Evolutionary conservation across 345 rosid species (phyloP), one percentile per base, ranked within the genome.

Genomic region (Clausena lansium): DNA sequence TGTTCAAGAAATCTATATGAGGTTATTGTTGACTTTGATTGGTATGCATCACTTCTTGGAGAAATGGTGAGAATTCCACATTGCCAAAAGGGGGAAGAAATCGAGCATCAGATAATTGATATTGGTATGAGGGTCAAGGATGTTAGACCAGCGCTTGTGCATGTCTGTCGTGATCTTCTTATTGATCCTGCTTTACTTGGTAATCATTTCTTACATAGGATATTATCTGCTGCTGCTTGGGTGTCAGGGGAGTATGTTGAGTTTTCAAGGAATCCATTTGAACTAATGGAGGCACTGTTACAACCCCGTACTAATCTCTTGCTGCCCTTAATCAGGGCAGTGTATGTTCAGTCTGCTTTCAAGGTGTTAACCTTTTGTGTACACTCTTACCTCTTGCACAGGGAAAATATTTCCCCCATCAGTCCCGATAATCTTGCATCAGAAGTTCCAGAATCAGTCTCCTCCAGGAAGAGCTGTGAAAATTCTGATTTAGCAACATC

Each of bases 121-220:
- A 88, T 96, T 36, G 98, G 94, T 71, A 78, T 79, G 78, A 89
- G 99, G 85, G 98, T 96, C 81, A 88, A 86, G 88, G 99, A 94
- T 88, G 98, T 86, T 54, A 90, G 99, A 85, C 89, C 82, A 1
- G 91, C 89, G 86, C 92, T 96, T 72, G 92, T 94, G 80, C 85
- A 81, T 25, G 89, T 96, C 72, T 78, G 88, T 80, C 92, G 95
- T 75, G 89, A 87, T 41, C 83, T 96, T 82, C 84, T 96, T 57
- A 94, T 94, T 77, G 99, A 96, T 88, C 99, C 99, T 76, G 98
- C 99, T 35, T 89, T 96, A 81, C 98, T 96, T 77, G 98, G 98
- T 38, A 91, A 93, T 80, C 88, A 86, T 57, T 92, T 82, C 86
- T 80, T 94, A 91, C 91, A 90, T 76, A 86, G 90, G 24, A 84